These are phyloP conservation scores for Aspergillus sp. DNA, from an alignment of 2,329 filamentous ascomycete species.

Conservation along the genomic window DNA sequence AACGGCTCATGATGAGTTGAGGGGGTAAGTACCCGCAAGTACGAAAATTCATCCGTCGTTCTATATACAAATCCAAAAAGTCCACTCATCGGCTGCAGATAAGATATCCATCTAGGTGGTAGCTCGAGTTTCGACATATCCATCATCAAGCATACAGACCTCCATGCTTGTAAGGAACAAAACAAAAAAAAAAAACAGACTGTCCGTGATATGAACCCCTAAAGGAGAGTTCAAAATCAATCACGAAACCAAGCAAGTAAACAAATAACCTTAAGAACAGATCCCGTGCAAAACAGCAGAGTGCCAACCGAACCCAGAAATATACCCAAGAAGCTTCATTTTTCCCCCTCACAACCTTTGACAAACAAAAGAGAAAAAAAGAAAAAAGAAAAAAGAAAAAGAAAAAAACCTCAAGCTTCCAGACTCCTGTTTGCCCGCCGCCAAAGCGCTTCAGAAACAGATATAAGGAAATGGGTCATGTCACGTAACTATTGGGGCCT, in stretches of 20 bases:
- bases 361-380: not conserved
- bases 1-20: not conserved
- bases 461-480: conserved; percentile 3
- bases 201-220: not conserved
- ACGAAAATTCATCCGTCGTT: not conserved
- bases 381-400: not conserved
- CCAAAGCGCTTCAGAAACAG: conserved; percentile 1
- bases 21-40: too few relatives aligned
- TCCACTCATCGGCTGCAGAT: not conserved
- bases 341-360: not conserved
- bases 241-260: not conserved
- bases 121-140: not conserved
- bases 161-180: not conserved
- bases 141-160: not conserved
- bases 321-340: not conserved
- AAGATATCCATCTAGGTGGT: not conserved
- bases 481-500: conserved; percentile 4
- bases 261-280: not conserved
- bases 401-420: not conserved
- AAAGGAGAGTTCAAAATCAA: not conserved
- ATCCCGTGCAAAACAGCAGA: not conserved
- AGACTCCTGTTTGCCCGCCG: conserved; percentile 7
- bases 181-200: not conserved
- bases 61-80: not conserved
- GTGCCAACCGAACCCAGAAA: not conserved